Conservation (phyloP, 257 asterid genomes). For the Solanum okadae region DNA sequence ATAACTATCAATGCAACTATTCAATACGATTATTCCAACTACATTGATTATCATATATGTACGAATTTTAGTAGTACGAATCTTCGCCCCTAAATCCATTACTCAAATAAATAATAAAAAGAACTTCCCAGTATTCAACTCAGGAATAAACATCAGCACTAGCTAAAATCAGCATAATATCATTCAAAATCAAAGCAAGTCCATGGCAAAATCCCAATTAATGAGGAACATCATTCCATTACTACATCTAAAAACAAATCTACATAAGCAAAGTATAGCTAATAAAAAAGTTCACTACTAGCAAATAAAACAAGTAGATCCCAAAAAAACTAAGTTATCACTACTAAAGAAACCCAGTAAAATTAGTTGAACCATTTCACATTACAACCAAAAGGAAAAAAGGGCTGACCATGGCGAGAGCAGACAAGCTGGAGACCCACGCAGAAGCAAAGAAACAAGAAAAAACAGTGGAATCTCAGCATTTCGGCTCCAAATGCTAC, state of each 20-base stretch:
- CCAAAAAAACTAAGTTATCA: neutral
- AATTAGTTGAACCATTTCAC: neutral
- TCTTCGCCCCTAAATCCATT: neutral
- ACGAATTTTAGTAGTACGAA: neutral
- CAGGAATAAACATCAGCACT: neutral
- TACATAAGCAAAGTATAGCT: neutral
- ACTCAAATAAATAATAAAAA: neutral
- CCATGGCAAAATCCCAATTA: neutral
- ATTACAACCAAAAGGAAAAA: neutral
- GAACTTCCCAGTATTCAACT: neutral
- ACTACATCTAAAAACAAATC: neutral
- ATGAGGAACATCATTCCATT: neutral
- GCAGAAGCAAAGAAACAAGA: slow-evolving; percentile 23
- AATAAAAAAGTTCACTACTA: neutral
- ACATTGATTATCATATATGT: neutral
- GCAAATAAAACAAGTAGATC: neutral
- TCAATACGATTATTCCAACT: neutral
- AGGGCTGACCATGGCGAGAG: slow-evolving; percentile 4
- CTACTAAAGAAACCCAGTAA: neutral
- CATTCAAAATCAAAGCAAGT: neutral
- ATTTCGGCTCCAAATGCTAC: slow-evolving; percentile 25
- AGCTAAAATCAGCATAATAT: neutral
- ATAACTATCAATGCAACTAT: neutral
- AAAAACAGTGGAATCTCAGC: slow-evolving; percentile 18
- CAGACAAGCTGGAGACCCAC: slow-evolving; percentile 20